Conservation (phyloP, 2,329 filamentous ascomycete species). For the Aspergillus novoparasiticus region DNA sequence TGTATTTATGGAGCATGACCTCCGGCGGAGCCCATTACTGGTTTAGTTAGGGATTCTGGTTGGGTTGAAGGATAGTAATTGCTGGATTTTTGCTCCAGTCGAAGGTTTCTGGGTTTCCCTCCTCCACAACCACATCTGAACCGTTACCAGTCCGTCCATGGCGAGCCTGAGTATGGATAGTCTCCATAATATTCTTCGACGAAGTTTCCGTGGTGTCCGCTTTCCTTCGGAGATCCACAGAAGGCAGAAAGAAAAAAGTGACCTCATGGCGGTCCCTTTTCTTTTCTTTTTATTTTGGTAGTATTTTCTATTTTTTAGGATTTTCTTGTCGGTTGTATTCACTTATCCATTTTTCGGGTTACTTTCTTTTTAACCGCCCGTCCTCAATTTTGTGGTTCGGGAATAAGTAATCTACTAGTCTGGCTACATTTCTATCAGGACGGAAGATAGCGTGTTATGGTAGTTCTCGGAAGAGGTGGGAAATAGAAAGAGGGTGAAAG, state of each 20-base stretch:
- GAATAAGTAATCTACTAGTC: not conserved
- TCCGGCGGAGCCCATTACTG: not conserved
- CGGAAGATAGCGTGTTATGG: not conserved
- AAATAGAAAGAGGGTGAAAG: not conserved
- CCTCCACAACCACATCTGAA: conserved; percentile 25
- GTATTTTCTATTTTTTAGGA: not conserved
- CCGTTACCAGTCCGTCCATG: conserved; percentile 18
- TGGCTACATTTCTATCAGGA: not conserved
- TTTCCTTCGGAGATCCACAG: conserved; percentile 11
- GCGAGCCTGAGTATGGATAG: conserved; percentile 6
- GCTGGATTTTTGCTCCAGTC: not conserved
- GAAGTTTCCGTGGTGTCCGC: conserved; percentile 11
- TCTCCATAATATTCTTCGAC: conserved; percentile 12
- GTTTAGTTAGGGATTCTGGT: conserved; percentile 2
- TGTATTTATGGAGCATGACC: conserved; percentile 7
- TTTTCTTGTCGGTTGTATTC: not conserved
- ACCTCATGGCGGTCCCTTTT: conserved; percentile 6
- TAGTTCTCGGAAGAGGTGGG: not conserved
- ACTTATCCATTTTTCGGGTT: conserved; percentile 10
- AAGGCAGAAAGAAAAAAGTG: not conserved
- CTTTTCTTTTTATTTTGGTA: conserved; percentile 7
- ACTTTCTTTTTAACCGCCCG: not conserved
- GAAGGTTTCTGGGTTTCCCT: conserved; percentile 8
- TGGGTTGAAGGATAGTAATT: conserved; percentile 8
- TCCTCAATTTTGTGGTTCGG: conserved; percentile 1